Conservation (phyloP, 495 filamentous ascomycete species). For the Neurospora pannonica region DNA sequence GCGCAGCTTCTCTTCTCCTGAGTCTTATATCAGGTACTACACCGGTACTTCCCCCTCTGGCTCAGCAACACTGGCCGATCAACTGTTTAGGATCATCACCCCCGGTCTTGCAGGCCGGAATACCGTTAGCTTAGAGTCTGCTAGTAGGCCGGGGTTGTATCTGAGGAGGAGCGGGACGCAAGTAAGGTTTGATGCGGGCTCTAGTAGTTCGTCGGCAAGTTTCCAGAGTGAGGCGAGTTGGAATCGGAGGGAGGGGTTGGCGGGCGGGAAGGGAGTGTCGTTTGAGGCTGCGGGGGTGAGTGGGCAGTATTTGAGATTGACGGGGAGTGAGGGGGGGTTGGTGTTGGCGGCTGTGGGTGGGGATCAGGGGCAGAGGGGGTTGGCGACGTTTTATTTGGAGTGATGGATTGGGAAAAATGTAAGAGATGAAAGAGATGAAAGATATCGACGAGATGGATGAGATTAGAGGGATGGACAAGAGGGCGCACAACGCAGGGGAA, state of each 20-base stretch:
- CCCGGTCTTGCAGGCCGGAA: constrained; percentile 10
- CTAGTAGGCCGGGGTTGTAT: constrained; percentile 11
- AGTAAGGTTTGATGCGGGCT: constrained; percentile 6
- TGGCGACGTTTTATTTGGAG: constrained; percentile 11
- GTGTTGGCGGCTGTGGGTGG: not conserved
- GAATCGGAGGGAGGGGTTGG: constrained; percentile 2
- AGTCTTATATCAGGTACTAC: constrained; percentile 5
- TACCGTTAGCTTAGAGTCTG: constrained; percentile 14
- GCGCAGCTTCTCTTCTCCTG: not conserved
- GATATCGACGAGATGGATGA: no score
- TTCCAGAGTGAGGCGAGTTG: constrained; percentile 13
- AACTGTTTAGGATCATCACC: constrained; percentile 9
- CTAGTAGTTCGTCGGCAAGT: not conserved
- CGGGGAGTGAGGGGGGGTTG: not conserved
- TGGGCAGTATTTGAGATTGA: constrained; percentile 8
- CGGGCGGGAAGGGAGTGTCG: constrained; percentile 2
- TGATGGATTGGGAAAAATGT: no score
- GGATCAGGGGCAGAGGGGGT: not conserved
- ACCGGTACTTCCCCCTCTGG: not conserved
- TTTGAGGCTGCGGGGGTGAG: constrained; percentile 8
- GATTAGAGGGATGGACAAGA: no score
- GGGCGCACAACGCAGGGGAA: not conserved
- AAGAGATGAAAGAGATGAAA: not conserved
- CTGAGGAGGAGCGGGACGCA: constrained; percentile 2
- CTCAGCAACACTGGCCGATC: constrained; percentile 5